Evolutionary conservation across 2,329 filamentous ascomycete genomes (phyloP).

Genomic region (Colletotrichum siamense): DNA sequence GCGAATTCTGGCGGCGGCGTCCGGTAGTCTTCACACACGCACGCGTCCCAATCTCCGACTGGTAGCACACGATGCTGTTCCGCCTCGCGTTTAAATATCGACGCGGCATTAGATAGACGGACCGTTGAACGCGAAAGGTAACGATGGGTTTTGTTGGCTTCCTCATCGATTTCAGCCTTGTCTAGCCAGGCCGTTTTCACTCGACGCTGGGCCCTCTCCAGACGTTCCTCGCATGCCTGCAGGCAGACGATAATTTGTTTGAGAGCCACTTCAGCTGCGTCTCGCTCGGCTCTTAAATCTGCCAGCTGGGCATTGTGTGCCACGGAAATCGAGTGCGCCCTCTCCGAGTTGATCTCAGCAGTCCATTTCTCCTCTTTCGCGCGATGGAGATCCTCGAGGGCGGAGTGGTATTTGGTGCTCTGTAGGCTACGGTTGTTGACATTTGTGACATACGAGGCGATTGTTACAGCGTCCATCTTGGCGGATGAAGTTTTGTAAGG

Average conservation of each 20-base stretch:
- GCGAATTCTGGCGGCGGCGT: background rate
- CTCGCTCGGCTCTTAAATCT: background rate
- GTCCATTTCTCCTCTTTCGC: background rate
- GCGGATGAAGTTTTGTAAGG: background rate
- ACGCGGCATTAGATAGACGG: background rate
- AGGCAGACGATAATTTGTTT: background rate
- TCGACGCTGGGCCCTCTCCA: accelerated
- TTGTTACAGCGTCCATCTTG: background rate
- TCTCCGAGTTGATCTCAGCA: background rate
- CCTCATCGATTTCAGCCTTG: background rate
- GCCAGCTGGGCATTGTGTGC: background rate
- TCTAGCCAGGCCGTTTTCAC: background rate
- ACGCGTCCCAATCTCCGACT: background rate
- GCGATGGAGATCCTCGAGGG: background rate
- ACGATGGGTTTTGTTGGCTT: background rate
- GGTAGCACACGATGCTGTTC: background rate
- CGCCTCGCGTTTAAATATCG: background rate
- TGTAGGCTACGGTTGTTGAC: background rate
- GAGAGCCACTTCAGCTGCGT: background rate
- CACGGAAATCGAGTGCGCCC: accelerated
- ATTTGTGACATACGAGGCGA: background rate
- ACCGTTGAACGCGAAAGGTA: background rate
- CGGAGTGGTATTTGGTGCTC: background rate
- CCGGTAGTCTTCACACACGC: background rate
- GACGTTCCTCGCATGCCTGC: background rate